phyloP scores from a whole-genome alignment of 2,329 filamentous ascomycete species.

The Penicillium sp. region DNA sequence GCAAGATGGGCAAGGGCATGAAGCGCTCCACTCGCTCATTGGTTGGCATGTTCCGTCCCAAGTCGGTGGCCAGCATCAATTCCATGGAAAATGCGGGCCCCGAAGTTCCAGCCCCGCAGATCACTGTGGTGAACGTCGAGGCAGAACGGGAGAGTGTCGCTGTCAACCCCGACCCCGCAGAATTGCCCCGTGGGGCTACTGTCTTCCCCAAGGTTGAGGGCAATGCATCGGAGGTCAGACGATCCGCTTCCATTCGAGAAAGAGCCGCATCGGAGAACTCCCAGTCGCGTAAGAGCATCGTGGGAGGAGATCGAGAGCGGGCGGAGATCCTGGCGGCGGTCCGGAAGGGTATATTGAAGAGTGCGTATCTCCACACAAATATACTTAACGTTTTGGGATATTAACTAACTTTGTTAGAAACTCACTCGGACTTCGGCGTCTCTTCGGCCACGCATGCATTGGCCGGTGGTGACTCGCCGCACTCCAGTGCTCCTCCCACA shows the following conservation, averaged over 20 bases:
- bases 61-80: slow-evolving; percentile 77
- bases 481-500: slow-evolving; percentile 82
- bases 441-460: slow-evolving; percentile 67
- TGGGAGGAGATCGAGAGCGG: slow-evolving; percentile 84
- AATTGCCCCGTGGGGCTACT: slow-evolving; percentile 67
- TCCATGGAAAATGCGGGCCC: slow-evolving; percentile 61
- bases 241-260: slow-evolving; percentile 32
- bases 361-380: slow-evolving; percentile 49
- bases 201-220: slow-evolving; percentile 81
- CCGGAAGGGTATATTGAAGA: slow-evolving; percentile 93
- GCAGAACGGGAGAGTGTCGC: slow-evolving; percentile 84
- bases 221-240: slow-evolving; percentile 65
- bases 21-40: slow-evolving; percentile 89
- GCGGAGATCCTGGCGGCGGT: slow-evolving; percentile 89
- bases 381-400: background rate
- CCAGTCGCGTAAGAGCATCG: slow-evolving; percentile 74
- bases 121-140: slow-evolving; percentile 94
- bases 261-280: slow-evolving; percentile 45
- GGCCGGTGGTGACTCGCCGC: slow-evolving; percentile 70
- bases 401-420: slow-evolving; percentile 33
- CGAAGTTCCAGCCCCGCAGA: slow-evolving; percentile 72
- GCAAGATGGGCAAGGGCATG: slow-evolving; percentile 99
- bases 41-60: slow-evolving; percentile 90
- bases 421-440: slow-evolving; percentile 58
- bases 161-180: slow-evolving; percentile 62